These are phyloP conservation scores for Dictyostelium purpureum DNA, from an alignment of 78 protist genomes.

Conservation along the genomic window DNA sequence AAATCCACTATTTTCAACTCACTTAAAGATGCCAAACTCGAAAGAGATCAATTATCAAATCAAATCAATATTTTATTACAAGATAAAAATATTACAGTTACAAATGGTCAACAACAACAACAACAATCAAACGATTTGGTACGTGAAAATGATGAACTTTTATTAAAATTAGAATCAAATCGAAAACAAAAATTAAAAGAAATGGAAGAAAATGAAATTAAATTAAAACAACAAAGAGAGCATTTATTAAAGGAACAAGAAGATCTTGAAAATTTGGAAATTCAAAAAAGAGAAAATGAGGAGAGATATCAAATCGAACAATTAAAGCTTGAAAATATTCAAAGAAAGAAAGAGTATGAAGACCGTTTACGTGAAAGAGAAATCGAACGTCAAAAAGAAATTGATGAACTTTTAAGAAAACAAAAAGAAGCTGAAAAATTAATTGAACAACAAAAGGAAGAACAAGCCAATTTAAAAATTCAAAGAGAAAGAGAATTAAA, in stretches of 20 bases:
- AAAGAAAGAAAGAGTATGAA: constrained; percentile 53
- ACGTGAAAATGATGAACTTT: constrained; percentile 42
- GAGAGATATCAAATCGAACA: constrained; percentile 35
- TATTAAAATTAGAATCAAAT: background rate
- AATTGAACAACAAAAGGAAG: constrained; percentile 19
- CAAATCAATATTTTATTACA: constrained; percentile 16
- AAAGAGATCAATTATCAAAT: constrained; percentile 43
- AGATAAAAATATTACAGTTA: background rate
- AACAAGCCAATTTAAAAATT: background rate
- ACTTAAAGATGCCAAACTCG: constrained; percentile 38
- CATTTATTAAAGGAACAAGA: background rate
- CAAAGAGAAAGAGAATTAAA: constrained; percentile 16
- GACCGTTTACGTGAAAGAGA: constrained; percentile 26
- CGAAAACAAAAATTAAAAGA: constrained; percentile 31
- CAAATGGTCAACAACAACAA: background rate
- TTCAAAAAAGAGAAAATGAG: constrained; percentile 26
- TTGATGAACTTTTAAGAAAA: background rate
- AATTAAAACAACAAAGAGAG: constrained; percentile 49
- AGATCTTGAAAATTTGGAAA: background rate
- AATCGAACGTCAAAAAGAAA: constrained; percentile 18
- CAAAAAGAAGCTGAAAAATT: constrained; percentile 31
- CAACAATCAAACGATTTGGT: background rate
- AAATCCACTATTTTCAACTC: constrained; percentile 17
- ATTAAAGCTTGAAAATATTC: constrained; percentile 19
- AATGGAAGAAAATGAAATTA: constrained; percentile 22